Evolutionary conservation across 2,329 filamentous ascomycete genomes (phyloP), one percentile per base, ranked within the genome.

Genomic region (Didymella keratinophila): DNA sequence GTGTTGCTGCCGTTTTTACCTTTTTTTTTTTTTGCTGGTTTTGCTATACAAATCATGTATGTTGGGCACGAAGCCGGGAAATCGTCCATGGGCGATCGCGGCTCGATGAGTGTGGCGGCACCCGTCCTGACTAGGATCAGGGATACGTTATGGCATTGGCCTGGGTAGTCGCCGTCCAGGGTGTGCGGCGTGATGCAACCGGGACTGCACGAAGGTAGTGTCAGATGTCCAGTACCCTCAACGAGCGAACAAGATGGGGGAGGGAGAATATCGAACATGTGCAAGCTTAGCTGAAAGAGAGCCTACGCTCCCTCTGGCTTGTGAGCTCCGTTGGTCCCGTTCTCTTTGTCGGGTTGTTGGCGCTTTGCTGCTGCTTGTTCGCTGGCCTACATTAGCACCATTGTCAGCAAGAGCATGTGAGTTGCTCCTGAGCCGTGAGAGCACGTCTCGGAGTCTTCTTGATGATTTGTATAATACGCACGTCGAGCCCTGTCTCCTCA

Each of bases 401-500:
- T 67, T 53, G 74, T 76, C 69, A 77, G 74, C 68, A 69, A 63
- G 49, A 61, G 58, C 56, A 56, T 60, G 50, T 67, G 61, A 63
- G 20, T 54, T 66, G 61, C 63, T 62, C 67, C 65, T 52, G 54
- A 53, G 61, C 52, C 67, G 58, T 57, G 36, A 54, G 30, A 53
- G 27, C 58, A 58, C 60, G 55, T 56, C 59, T 65, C 57, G 63
- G 61, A 58, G 60, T 52, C 60, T 69, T 52, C 58, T 69, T 68
- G 41, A 46, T 61, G 28, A 52, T 39, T 63, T 59, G 60, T 62
- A 64, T 55, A 21, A 60, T 65, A 81, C 80, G 71, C 78, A 82
- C 80, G 71, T 82, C 78, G 62, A 81, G 69, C 61, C 78, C 78
- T 46, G 79, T 76, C 56, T 79, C 76, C 51, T 77, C 69, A 66